phyloP scores from a whole-genome alignment of 441 rosid genomes.

The Geranium incanum region DNA sequence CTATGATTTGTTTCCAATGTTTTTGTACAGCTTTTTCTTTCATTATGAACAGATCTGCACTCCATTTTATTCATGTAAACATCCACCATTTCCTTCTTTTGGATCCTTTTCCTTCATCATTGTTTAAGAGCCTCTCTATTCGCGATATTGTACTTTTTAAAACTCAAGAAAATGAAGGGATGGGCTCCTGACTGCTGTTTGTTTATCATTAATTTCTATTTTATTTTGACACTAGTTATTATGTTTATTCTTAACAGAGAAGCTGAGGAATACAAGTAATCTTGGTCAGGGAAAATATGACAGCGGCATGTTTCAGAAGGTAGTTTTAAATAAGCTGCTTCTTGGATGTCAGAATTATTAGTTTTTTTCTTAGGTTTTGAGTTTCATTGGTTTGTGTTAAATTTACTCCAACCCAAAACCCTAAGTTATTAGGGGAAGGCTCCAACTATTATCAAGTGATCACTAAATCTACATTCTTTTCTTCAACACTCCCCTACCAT shows the following conservation, averaged over 20 bases:
- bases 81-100: neutral
- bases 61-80: neutral
- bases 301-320: constrained; percentile 72
- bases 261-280: constrained; percentile 42
- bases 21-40: too few species aligned
- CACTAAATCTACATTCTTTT: too few species aligned
- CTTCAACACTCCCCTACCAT: too few species aligned
- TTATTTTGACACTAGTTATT: constrained; percentile 8
- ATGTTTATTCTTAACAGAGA: constrained; percentile 40
- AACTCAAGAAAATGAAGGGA: neutral
- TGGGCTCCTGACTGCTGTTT: neutral
- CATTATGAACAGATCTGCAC: too few species aligned
- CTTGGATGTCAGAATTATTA: neutral
- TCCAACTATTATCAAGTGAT: too few species aligned
- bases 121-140: too few species aligned
- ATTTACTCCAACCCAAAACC: neutral
- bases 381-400: neutral
- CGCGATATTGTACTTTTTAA: neutral
- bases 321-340: constrained; percentile 19
- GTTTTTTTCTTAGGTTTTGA: neutral
- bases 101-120: too few species aligned
- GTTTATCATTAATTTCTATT: neutral
- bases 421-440: too few species aligned
- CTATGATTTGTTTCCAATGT: too few species aligned
- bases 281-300: constrained; percentile 48